Conservation (phyloP, 495 filamentous ascomycete genomes). For the Xylaria flabelliformis region DNA sequence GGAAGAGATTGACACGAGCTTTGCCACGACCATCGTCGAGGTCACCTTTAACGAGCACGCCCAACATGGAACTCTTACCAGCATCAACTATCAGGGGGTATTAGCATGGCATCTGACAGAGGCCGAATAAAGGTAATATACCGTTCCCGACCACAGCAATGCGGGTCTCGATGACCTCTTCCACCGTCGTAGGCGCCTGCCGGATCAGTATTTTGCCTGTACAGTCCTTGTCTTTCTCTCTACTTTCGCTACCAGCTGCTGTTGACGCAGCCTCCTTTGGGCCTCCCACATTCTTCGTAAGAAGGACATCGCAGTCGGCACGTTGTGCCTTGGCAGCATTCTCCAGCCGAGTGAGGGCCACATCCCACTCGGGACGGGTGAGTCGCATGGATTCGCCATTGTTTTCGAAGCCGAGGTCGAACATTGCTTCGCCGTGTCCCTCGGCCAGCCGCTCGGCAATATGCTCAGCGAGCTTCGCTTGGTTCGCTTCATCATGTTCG, state of each 20-base stretch:
- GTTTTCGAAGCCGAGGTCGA: constrained; percentile 92
- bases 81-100: constrained; percentile 71
- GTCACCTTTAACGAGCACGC: constrained; percentile 92
- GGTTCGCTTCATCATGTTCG: constrained; percentile 58
- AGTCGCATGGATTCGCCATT: constrained; percentile 91
- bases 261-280: constrained; percentile 68
- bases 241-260: constrained; percentile 35
- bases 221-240: constrained; percentile 70
- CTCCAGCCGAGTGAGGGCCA: constrained; percentile 71
- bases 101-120: not conserved
- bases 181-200: constrained; percentile 71
- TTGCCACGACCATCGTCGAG: constrained; percentile 95
- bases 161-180: constrained; percentile 92
- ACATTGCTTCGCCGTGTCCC: constrained; percentile 88
- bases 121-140: constrained; percentile 36
- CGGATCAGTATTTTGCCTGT: constrained; percentile 87
- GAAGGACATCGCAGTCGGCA: constrained; percentile 77
- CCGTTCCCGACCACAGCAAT: constrained; percentile 97
- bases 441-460: constrained; percentile 75
- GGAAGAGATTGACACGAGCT: constrained; percentile 94
- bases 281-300: constrained; percentile 91
- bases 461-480: constrained; percentile 65
- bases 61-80: constrained; percentile 95
- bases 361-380: constrained; percentile 76
- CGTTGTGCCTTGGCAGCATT: constrained; percentile 68